Base-by-base conservation (phyloP, 257 asterid species). In the Fraxinus excelsior region DNA sequence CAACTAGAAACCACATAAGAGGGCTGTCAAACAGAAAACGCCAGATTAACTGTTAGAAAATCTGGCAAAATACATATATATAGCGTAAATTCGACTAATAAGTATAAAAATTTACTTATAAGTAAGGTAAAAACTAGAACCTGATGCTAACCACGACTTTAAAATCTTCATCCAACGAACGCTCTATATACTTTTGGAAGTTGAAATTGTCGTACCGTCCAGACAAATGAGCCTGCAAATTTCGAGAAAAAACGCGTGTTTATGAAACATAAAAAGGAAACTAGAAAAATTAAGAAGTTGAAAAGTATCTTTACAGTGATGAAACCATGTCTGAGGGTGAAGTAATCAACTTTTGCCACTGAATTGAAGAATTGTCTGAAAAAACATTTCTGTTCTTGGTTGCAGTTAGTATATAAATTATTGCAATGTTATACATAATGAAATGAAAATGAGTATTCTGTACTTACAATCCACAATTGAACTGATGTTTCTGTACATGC, bases 1-100 rank as follows among this genome's bases (percentile, higher is more conserved):
- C 87, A 23, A 84, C 86, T 16, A 74, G 73, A 26, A 86, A 77
- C 90, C 87, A 86, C 87, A 84, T 81, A 14, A 77, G 16, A 34
- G 90, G 88, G 78, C 87, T 83, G 86, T 76, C 68, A 58, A 64
- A 66, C 10, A 46, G 8, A 65, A 76, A 23, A 19, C 8, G 31
- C 31, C 62, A 34, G 18, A 19, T 79, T n/a, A 79, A 64, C 40
- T 16, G 56, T 46, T 5, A 68, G 53, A 68, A 53, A 56, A 77
- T 5, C n/a, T 0, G 23, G 53, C 56, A 13, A 13, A n/a, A 53
- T 53, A 53, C 7, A 4, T 4, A 51, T 11, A 46, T 3, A 3
- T 40, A 49, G 23, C 5, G 9, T 7, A 53, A 53, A n/a, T 53
- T 53, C 26, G 3, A 53, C 64, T 19, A 5, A 42, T 11, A 46